Base-by-base conservation (phyloP, 805 yeast genomes). In the Lipomyces yamadae region DNA sequence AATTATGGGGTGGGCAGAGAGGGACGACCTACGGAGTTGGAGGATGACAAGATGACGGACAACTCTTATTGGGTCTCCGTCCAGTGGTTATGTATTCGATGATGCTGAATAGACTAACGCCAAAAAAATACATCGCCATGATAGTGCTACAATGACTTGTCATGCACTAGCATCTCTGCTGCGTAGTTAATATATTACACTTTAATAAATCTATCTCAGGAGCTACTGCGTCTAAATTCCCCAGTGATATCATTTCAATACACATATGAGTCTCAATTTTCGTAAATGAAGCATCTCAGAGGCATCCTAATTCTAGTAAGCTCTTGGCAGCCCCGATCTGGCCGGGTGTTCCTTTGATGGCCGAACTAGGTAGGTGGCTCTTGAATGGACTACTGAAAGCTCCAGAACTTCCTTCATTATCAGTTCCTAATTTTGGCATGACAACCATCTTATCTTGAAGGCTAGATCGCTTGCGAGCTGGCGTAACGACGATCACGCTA, bases 261-360 rank as follows among this genome's bases (percentile, higher is more conserved):
- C 7, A 42, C n/a, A 42, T 42, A n/a, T 42, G 48, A 7, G 48
- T 15, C 8, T 15, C 48, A 5, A 42, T 42, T 42, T 4, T 24
- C 24, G n/a, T 42, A 24, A 24, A 7, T 42, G 48, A 42, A 7
- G 29, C 5, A 10, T 24, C 24, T 53, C 58, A 65, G 39, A 72
- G 62, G 11, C 62, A 54, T n/a, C 74, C 68, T 30, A 72, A 50
- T 35, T 72, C 68, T 15, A 72, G 65, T 37, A 72, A 61, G 35
- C 74, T 71, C 52, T 70, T 58, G 34, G 74, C 74, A 10, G 74
- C 74, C 2, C 75, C 74, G 2, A 72, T 39, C 55, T 72, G 70
- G 15, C 66, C 66, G 2, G 74, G 74, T 1, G 75, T 72, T 7
- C 74, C 74, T 55, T 72, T 71, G 30, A 72, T 52, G n/a, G 73